These are phyloP conservation scores for Prunus campanulata DNA, from an alignment of 306 rosid species.

Conservation along the genomic window DNA sequence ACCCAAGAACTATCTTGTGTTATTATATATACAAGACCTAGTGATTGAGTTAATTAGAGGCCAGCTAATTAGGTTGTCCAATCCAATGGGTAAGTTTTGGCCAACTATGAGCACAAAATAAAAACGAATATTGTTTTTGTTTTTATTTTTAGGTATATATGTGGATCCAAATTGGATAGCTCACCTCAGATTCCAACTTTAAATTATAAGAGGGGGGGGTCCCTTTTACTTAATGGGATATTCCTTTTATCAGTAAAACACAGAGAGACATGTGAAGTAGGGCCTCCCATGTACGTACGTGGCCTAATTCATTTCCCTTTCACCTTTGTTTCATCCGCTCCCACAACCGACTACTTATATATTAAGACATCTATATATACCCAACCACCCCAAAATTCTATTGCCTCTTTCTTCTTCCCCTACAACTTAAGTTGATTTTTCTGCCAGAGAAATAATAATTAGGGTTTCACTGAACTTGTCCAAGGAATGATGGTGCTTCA, in stretches of 20 bases:
- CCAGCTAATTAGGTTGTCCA: background rate
- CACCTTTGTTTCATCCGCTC: slow-evolving; percentile 30
- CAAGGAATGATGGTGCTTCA: background rate
- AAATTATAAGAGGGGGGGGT: slow-evolving; percentile 7
- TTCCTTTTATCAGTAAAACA: slow-evolving; percentile 14
- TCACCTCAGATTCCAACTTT: slow-evolving; percentile 44
- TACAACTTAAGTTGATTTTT: background rate
- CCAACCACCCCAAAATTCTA: slow-evolving; percentile 23
- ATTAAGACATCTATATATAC: background rate
- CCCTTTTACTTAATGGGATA: slow-evolving; percentile 15
- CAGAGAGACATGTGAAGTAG: slow-evolving; percentile 16
- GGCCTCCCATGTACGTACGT: slow-evolving; percentile 17
- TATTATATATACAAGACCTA: background rate
- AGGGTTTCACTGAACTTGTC: background rate
- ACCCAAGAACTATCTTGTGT: background rate
- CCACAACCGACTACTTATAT: too few relatives aligned
- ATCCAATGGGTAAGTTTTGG: background rate
- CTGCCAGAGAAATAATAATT: background rate
- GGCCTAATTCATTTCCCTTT: slow-evolving; percentile 16
- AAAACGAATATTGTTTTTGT: background rate
- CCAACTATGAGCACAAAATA: background rate
- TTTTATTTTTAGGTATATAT: background rate
- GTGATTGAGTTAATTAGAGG: slow-evolving; percentile 12
- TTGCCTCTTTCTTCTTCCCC: background rate
- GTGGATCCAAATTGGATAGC: slow-evolving; percentile 12